phyloP scores from a whole-genome alignment of 768 basidiomycete genomes.

The Podaxis sp. region DNA sequence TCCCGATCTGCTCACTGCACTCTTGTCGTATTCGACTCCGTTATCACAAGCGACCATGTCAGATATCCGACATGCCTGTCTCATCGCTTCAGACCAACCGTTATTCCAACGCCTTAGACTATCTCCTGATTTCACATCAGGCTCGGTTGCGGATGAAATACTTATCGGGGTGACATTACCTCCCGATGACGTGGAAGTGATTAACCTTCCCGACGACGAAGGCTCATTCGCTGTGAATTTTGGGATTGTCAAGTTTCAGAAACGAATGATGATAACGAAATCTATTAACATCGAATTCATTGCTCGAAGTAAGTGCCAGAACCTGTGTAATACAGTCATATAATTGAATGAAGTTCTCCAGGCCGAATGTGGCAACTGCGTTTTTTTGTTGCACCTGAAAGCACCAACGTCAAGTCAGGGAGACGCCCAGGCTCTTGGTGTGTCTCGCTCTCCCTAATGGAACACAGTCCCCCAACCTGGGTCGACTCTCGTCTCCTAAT shows the following conservation, averaged over 20 bases:
- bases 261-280: slow-evolving; percentile 66
- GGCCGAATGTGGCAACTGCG: slow-evolving; percentile 58
- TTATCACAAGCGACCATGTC: slow-evolving; percentile 42
- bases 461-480: slow-evolving; percentile 58
- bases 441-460: slow-evolving; percentile 49
- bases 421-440: slow-evolving; percentile 44
- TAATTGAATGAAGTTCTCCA: slow-evolving; percentile 20
- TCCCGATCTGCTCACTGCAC: slow-evolving; percentile 44
- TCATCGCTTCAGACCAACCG: slow-evolving; percentile 58
- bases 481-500: slow-evolving; percentile 54
- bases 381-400: slow-evolving; percentile 36
- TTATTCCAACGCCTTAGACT: slow-evolving; percentile 60
- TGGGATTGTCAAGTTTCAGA: slow-evolving; percentile 59
- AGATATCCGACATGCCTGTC: slow-evolving; percentile 68
- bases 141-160: slow-evolving; percentile 55
- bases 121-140: slow-evolving; percentile 50
- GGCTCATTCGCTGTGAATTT: slow-evolving; percentile 56
- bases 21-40: slow-evolving; percentile 54
- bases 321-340: neutral
- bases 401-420: slow-evolving; percentile 6
- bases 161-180: slow-evolving; percentile 42
- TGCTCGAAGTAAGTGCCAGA: slow-evolving; percentile 40
- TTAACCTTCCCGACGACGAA: slow-evolving; percentile 48
- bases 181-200: slow-evolving; percentile 55
- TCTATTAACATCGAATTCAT: slow-evolving; percentile 63